Evolutionary conservation across 495 filamentous ascomycete species (phyloP), one percentile per base, ranked within the genome.

Genomic region (Penicillium dipodomyicola): DNA sequence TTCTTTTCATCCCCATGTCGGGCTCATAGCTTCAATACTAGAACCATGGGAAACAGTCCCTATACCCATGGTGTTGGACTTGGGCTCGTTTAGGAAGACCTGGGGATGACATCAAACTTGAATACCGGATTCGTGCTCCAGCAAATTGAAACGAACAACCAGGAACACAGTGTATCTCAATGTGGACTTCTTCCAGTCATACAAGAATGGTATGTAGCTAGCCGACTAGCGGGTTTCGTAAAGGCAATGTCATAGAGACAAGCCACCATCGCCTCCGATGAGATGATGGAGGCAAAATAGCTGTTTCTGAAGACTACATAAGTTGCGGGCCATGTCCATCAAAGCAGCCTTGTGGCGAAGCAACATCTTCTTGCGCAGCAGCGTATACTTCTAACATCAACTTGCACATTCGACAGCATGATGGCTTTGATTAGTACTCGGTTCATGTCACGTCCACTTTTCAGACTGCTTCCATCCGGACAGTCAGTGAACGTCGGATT

Each of bases 71-170:
- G 27, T 8, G 7, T 42, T 45, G 32, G 22, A 14, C 20, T 4
- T 39, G 9, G 27, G 47, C 10, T 22, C 17, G 3, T 33, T 39
- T 5, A 5, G 29, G 29, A 22, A 43, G 40, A 43, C 8, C 11
- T 37, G 19, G 29, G 14, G 8, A 56, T 56, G 54, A 56, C 45
- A 56, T 56, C 45, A 56, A 56, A 49, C 0, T 41, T n/a, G 6
- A 11, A 32, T 9, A 9, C 3, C 32, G 52, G 52, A 37, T 17
- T 22, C 15, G 20, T 47, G 42, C 52, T 47, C 43, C 54, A 30
- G n/a, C 45, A 48, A 56, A 50, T 48, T 40, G 19, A 27, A 41
- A 15, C 9, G 4, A 52, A 2, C 15, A 29, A 22, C 14, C 19
- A 25, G 15, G 22, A 22, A 6, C 15, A 3, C 1, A 17, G 14